A percentile compares a stretch with the other conserved stretches of the same genome.
Conservation (phyloP, 441 rosid genomes). For the Euphorbia schlechtendalii region DNA sequence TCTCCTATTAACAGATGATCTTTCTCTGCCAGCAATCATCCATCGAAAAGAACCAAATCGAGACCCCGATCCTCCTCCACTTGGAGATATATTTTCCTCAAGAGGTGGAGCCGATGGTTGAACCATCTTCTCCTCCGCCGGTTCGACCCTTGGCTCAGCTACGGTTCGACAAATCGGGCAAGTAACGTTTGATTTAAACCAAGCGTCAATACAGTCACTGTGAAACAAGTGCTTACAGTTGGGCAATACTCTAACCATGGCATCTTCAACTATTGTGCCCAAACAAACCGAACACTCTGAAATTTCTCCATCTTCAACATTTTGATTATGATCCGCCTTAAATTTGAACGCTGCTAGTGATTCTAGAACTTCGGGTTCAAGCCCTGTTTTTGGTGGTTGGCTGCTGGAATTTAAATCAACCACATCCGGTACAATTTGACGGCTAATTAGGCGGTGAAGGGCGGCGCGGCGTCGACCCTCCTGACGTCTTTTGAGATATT, state of each 20-base stretch:
- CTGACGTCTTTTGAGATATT: constrained; percentile 13
- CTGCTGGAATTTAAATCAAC: background rate
- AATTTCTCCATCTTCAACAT: constrained; percentile 13
- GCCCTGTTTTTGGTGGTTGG: constrained; percentile 29
- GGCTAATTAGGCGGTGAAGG: background rate
- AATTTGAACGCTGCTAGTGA: constrained; percentile 35
- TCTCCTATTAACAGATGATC: constrained; percentile 11
- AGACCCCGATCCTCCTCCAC: constrained; percentile 15
- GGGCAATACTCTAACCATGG: constrained; percentile 37
- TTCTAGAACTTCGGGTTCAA: constrained; percentile 37
- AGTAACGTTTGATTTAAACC: constrained; percentile 47
- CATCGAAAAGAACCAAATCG: constrained; percentile 17
- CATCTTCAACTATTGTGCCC: constrained; percentile 28
- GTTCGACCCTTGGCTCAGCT: constrained; percentile 26
- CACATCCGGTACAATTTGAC: constrained; percentile 16
- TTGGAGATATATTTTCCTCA: constrained; percentile 9
- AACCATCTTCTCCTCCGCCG: constrained; percentile 1
- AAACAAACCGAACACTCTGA: constrained; percentile 56
- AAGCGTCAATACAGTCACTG: constrained; percentile 41
- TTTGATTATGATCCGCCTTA: constrained; percentile 14
- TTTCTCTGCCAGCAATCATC: constrained; percentile 6
- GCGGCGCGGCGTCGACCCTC: constrained; percentile 11
- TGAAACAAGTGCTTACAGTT: constrained; percentile 58
- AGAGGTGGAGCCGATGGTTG: constrained; percentile 31
- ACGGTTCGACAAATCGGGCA: constrained; percentile 49